Evolutionary conservation across 768 basidiomycete genomes (phyloP).

Genomic region (Termitomyces sp.): DNA sequence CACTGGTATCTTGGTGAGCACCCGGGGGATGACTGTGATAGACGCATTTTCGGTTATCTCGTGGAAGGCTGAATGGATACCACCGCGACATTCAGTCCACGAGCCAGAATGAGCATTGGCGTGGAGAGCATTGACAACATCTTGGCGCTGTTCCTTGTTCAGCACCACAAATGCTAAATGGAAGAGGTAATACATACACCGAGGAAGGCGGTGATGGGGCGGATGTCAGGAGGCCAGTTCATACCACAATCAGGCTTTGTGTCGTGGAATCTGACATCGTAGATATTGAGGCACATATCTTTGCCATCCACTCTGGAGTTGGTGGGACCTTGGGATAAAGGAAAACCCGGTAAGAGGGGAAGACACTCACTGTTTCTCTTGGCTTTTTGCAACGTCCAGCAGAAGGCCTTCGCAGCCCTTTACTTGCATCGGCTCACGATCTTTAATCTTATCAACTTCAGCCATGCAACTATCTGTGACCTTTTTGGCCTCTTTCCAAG

Average conservation of each 20-base stretch:
- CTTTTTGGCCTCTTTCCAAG: slow-evolving; percentile 55
- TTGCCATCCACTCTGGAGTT: slow-evolving; percentile 55
- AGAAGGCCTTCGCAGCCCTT: slow-evolving; percentile 58
- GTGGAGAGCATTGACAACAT: slow-evolving; percentile 82
- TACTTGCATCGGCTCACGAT: slow-evolving; percentile 49
- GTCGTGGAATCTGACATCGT: slow-evolving; percentile 91
- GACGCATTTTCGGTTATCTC: slow-evolving; percentile 57
- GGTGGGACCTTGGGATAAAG: neutral
- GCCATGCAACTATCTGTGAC: slow-evolving; percentile 56
- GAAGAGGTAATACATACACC: slow-evolving; percentile 48
- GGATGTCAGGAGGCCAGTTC: slow-evolving; percentile 94
- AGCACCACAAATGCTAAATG: slow-evolving; percentile 2
- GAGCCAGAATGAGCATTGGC: slow-evolving; percentile 68
- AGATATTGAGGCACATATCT: slow-evolving; percentile 86
- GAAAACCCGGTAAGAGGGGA: neutral
- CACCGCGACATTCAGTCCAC: slow-evolving; percentile 84
- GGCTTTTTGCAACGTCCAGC: slow-evolving; percentile 34
- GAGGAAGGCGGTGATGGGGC: slow-evolving; percentile 70
- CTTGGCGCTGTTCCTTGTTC: slow-evolving; percentile 50
- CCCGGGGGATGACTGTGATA: slow-evolving; percentile 68
- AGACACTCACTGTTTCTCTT: slow-evolving; percentile 31
- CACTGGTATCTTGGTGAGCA: slow-evolving; percentile 79
- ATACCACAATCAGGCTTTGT: slow-evolving; percentile 85
- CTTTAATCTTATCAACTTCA: slow-evolving; percentile 37
- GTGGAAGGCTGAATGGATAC: slow-evolving; percentile 60